Evolutionary conservation across 768 basidiomycete species (phyloP).

Genomic region (Rossbeevera mucosa): DNA sequence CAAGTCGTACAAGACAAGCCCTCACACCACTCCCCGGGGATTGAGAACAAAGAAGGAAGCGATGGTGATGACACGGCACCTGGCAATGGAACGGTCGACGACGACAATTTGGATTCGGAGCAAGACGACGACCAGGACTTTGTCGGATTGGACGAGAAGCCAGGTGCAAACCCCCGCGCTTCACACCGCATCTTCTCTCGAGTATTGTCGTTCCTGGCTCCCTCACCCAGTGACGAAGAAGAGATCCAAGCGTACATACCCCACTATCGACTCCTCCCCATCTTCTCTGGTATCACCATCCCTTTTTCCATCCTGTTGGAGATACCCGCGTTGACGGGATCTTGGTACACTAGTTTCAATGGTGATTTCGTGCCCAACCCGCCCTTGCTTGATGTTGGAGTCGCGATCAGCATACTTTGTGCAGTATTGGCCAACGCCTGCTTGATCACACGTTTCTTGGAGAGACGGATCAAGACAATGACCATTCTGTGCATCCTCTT

Average conservation of each 20-base stretch:
- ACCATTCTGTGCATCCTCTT: conserved; percentile 62
- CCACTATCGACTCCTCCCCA: conserved; percentile 59
- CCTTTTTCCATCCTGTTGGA: conserved; percentile 80
- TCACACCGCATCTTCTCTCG: conserved; percentile 2
- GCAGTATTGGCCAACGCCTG: conserved; percentile 65
- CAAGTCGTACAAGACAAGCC: neutral
- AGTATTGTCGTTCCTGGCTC: conserved; percentile 10
- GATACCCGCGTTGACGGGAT: conserved; percentile 73
- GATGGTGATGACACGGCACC: neutral
- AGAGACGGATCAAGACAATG: conserved; percentile 55
- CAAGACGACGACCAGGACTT: conserved; percentile 11
- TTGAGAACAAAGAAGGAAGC: neutral
- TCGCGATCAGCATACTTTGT: conserved; percentile 63
- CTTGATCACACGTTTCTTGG: conserved; percentile 67
- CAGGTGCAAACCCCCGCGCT: neutral
- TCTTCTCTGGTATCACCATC: conserved; percentile 62
- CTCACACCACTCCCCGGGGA: neutral
- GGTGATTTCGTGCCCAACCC: conserved; percentile 44
- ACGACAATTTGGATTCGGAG: conserved; percentile 4
- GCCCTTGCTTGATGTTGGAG: conserved; percentile 50
- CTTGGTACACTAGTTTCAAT: conserved; percentile 64
- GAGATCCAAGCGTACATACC: conserved; percentile 39
- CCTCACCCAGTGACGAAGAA: conserved; percentile 21
- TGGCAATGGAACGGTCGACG: neutral
- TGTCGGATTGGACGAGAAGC: conserved; percentile 1